Percentiles rank a stretch among this genome's conserved stretches.
Conservation (phyloP, 441 rosid species). For the Raphanus hybrid region DNA sequence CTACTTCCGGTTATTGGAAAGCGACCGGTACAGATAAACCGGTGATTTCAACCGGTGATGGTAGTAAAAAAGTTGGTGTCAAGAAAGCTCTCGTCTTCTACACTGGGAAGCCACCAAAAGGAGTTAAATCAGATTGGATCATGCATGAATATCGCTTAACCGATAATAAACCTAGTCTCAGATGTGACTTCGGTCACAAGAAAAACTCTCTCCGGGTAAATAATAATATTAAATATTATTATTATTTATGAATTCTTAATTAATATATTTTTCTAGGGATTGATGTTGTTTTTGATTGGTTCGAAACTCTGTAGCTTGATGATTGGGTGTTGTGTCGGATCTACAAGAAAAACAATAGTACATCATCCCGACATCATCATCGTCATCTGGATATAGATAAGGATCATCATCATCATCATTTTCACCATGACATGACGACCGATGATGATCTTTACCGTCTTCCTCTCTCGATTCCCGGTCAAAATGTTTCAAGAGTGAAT, state of each 20-base stretch:
- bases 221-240: not conserved
- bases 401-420: constrained; percentile 19
- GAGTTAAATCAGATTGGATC: constrained; percentile 44
- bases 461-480: constrained; percentile 35
- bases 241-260: not conserved
- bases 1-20: constrained; percentile 98
- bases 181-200: constrained; percentile 29
- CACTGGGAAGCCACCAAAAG: constrained; percentile 43
- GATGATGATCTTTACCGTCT: constrained; percentile 41
- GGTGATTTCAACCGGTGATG: constrained; percentile 42
- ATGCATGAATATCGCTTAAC: constrained; percentile 41
- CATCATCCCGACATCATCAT: constrained; percentile 37
- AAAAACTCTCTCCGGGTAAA: constrained; percentile 42
- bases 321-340: constrained; percentile 46
- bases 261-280: not conserved
- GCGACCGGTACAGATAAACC: constrained; percentile 94
- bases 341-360: constrained; percentile 41
- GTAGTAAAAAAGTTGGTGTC: constrained; percentile 41
- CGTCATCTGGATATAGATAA: constrained; percentile 42
- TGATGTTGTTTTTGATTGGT: constrained; percentile 11
- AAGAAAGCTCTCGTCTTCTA: constrained; percentile 43
- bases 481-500: constrained; percentile 29
- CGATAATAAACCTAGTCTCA: constrained; percentile 27
- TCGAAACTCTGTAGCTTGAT: constrained; percentile 35
- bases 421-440: constrained; percentile 31